Evolutionary conservation across 2,329 filamentous ascomycete genomes (phyloP), one percentile per base, ranked within the genome.

Genomic region (Sarocladium oryzae): DNA sequence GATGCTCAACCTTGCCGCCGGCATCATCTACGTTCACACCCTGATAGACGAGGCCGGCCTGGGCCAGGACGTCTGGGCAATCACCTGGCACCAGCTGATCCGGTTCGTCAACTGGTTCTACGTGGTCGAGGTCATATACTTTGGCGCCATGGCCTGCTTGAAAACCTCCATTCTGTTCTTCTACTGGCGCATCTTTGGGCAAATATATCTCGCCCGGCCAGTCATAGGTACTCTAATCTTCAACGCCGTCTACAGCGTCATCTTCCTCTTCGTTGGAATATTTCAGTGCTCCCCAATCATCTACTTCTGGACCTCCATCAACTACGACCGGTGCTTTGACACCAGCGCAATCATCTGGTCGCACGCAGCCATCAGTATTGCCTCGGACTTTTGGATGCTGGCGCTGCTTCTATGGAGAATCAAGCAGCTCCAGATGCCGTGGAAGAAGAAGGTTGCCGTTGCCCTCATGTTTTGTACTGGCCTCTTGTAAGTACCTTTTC

Each of bases 151-250:
- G 4, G 59, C 68, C 10, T 60, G 74, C 33, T 65, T 73, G 32
- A 75, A 77, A 55, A 58, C 75, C 6, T 70, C 74, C 5, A 66
- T 80, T 49, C 64, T 79, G 5, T 63, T 71, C 56, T 76, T 79
- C 61, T 79, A 76, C 60, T 62, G 74, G 28, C 70, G 73, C 37
- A 73, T 79, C 54, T 79, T 79, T 54, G 71, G 70, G 1, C 57
- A 57, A 0, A 53, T 36, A 3, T 51, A 43, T 2, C 63, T 74
- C 3, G 64, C 66, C 15, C 60, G 61, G 15, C 15, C 71, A 3
- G 60, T 75, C 3, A 69, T 65, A 61, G 65, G 51, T 13, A 70
- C 70, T 0, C 57, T 74, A 28, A 58, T 55, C 28, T 60, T 73
- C 52, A 67, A 65, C 51, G 35, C 61, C 1, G 7, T 63, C 0